Conservation (phyloP, 352 stramenopile genomes). For the Blastocystis sp. region DNA sequence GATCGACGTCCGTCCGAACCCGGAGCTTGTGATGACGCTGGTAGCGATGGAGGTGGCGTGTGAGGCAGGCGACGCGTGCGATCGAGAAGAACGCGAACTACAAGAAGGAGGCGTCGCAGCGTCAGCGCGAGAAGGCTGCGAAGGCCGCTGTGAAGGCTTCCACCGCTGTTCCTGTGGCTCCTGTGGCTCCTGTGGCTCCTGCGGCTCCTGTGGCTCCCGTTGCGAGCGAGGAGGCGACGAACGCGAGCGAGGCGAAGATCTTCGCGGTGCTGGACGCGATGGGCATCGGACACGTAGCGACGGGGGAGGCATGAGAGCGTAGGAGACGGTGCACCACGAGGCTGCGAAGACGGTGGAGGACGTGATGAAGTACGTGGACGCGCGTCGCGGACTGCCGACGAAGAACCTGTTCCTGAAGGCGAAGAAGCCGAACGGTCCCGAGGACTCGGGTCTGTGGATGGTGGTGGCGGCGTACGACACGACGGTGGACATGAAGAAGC, state of each 20-base stretch:
- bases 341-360: constrained; percentile 54
- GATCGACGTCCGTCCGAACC: constrained; percentile 24
- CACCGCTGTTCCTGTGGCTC: too few relatives aligned
- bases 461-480: constrained; percentile 35
- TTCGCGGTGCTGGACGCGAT: constrained; percentile 26
- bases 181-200: too few relatives aligned
- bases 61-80: background rate
- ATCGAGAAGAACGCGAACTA: constrained; percentile 37
- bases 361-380: constrained; percentile 21
- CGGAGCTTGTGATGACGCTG: background rate
- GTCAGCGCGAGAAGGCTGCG: constrained; percentile 10
- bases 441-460: constrained; percentile 39
- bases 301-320: background rate
- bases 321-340: constrained; percentile 24
- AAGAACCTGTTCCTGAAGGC: constrained; percentile 57
- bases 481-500: constrained; percentile 51
- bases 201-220: too few relatives aligned
- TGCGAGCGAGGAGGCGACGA: background rate
- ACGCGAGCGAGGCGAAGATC: background rate
- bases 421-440: constrained; percentile 20
- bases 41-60: background rate
- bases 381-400: background rate
- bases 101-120: constrained; percentile 26
- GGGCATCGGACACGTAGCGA: background rate
- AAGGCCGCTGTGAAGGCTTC: background rate